phyloP scores from a whole-genome alignment of 345 rosid genomes.

The Kandelia obovata region DNA sequence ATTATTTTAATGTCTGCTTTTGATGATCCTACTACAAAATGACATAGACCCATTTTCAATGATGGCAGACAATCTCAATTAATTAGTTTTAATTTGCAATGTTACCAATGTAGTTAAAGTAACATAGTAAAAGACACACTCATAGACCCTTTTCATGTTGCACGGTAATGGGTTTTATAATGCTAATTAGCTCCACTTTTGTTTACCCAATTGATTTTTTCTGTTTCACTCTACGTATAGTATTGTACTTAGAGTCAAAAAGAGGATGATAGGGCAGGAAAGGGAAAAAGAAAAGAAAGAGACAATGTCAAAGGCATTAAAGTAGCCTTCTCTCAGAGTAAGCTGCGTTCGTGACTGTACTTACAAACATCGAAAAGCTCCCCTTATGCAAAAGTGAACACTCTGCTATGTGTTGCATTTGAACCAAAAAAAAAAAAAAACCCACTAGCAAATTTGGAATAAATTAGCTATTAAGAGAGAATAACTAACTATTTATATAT shows the following conservation, averaged over 20 bases:
- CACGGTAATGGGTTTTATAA: background rate
- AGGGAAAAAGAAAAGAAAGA: background rate
- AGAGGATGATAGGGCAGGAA: background rate
- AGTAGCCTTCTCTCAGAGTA: too few relatives aligned
- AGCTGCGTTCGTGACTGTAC: too few relatives aligned
- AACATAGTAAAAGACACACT: background rate
- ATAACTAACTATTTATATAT: too few relatives aligned
- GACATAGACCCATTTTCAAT: too few relatives aligned
- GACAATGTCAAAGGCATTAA: too few relatives aligned
- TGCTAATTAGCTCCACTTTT: background rate
- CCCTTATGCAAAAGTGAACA: constrained; percentile 17
- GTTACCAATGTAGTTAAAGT: constrained; percentile 18
- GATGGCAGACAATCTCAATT: constrained; percentile 23
- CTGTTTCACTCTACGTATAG: background rate
- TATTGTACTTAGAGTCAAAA: constrained; percentile 2
- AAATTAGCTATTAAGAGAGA: too few relatives aligned
- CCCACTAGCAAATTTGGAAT: too few relatives aligned
- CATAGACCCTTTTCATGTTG: background rate
- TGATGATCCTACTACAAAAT: constrained; percentile 12
- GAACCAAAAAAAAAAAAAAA: too few relatives aligned
- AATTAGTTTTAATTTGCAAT: constrained; percentile 12
- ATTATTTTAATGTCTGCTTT: constrained; percentile 23
- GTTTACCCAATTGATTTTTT: background rate
- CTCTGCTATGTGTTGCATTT: background rate
- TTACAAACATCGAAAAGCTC: too few relatives aligned